Conservation (phyloP, 202 grass and related monocot genomes). For the Panicum hallii region DNA sequence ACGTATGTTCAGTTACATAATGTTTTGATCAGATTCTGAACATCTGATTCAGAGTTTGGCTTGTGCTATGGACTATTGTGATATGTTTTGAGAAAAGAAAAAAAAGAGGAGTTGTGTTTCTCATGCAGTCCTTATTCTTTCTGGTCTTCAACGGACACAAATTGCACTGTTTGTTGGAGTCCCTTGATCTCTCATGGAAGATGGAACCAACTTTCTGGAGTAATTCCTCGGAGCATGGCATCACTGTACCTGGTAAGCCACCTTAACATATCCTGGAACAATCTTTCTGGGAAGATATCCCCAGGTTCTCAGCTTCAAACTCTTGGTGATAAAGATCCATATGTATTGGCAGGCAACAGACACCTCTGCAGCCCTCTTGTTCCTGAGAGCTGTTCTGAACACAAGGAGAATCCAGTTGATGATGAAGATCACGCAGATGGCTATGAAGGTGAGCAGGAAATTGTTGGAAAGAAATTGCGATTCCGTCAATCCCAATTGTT, state of each 20-base stretch:
- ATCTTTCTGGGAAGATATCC: constrained; percentile 35
- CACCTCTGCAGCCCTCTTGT: constrained; percentile 35
- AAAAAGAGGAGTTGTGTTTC: too few species aligned
- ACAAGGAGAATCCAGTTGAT: background rate
- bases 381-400: constrained; percentile 20
- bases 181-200: constrained; percentile 17
- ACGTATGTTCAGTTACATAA: too few species aligned
- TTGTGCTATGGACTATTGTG: too few species aligned
- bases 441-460: too few species aligned
- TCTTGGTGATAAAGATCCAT: constrained; percentile 35
- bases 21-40: too few species aligned
- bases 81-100: too few species aligned
- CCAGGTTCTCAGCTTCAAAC: constrained; percentile 40
- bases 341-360: constrained; percentile 37
- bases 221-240: constrained; percentile 41
- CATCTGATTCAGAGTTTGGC: too few species aligned
- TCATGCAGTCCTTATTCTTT: too few species aligned
- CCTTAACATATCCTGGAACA: constrained; percentile 45
- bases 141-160: background rate
- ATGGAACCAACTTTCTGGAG: constrained; percentile 43
- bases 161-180: constrained; percentile 9
- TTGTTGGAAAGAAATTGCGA: too few species aligned
- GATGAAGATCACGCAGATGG: too few species aligned
- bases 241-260: constrained; percentile 10
- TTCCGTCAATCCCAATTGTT: too few species aligned